Base-by-base conservation (phyloP, 768 basidiomycete genomes). In the Phlegmacium glaucopus region DNA sequence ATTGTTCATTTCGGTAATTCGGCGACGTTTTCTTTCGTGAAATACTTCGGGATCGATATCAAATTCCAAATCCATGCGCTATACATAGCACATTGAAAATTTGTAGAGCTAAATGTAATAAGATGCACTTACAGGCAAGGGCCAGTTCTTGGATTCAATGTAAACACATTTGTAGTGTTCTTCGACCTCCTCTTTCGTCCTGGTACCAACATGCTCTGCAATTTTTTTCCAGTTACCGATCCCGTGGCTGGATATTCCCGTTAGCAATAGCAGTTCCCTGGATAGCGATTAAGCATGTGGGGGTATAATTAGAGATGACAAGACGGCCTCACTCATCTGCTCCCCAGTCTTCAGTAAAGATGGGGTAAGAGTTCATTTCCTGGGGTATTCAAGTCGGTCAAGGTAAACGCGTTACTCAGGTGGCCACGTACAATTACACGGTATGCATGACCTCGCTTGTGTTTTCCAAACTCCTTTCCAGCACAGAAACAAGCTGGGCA, bases 161-260 rank as follows among this genome's bases (percentile, higher is more conserved):
- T 94, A 97, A 30, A 88, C 78, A 40, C 77, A 60, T 37, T 80
- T 78, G 63, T 99, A 99, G 66, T 99, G 95, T 48, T 82, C 70
- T 63, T 94, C 88, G 11, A 92, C 90, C 60, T 98, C 94, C 59
- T 96, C 92, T 63, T 86, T 94, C 9, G 94, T 88, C 47, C 94
- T 78, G 8, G 93, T 94, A 8, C 96, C 96, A 32, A 99, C 80
- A 64, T 96, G 91, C 56, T 93, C 93, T 1, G 94, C 88, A 36
- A 95, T 90, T 59, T 94, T 94, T 61, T 87, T 86, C 95, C 95
- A 99, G 62, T 97, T 98, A 4, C 95, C 95, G 28, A 98, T 66
- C 1, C 95, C 95, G 60, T 91, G 88, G 18, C 80, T 76, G 6
- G 89, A 79, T 27, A 94, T 83, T 26, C 94, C 96, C 45, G 94